These are phyloP conservation scores for Saturnispora kantuleensis DNA, from an alignment of 805 yeast species.

Conservation along the genomic window DNA sequence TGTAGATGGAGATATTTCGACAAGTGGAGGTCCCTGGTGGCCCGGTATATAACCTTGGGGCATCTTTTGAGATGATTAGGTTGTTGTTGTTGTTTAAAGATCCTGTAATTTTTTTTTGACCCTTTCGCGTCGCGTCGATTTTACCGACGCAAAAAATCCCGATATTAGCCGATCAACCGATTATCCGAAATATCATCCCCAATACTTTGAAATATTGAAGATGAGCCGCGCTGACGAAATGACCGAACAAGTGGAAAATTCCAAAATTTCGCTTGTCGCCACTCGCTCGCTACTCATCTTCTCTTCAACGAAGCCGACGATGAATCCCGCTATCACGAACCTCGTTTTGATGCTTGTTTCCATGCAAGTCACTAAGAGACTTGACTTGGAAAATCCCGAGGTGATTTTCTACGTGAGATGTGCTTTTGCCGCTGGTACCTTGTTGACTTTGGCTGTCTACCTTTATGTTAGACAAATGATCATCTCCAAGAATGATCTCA, in stretches of 20 bases:
- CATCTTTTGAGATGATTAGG: neutral
- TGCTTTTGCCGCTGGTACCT: constrained; percentile 59
- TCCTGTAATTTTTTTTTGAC: neutral
- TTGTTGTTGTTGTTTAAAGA: no score
- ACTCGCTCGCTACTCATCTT: neutral
- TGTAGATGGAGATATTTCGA: constrained; percentile 18
- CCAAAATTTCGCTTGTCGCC: neutral
- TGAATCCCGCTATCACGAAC: constrained; percentile 87
- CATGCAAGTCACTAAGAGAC: constrained; percentile 88
- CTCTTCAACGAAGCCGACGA: constrained; percentile 16
- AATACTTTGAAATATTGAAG: no score
- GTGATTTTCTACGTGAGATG: constrained; percentile 66
- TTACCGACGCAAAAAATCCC: neutral
- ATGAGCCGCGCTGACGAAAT: neutral
- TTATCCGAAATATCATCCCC: neutral
- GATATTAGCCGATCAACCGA: neutral
- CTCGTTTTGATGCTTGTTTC: constrained; percentile 84
- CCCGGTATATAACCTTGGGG: constrained; percentile 4
- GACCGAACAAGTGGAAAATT: neutral
- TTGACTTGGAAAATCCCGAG: constrained; percentile 80
- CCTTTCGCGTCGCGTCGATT: constrained; percentile 1
- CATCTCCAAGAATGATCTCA: constrained; percentile 71
- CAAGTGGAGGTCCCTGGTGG: constrained; percentile 9
- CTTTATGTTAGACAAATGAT: constrained; percentile 52
- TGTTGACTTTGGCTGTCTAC: constrained; percentile 56